Evolutionary conservation across 306 rosid species (phyloP).

Genomic region (Begonia fuchsioides): DNA sequence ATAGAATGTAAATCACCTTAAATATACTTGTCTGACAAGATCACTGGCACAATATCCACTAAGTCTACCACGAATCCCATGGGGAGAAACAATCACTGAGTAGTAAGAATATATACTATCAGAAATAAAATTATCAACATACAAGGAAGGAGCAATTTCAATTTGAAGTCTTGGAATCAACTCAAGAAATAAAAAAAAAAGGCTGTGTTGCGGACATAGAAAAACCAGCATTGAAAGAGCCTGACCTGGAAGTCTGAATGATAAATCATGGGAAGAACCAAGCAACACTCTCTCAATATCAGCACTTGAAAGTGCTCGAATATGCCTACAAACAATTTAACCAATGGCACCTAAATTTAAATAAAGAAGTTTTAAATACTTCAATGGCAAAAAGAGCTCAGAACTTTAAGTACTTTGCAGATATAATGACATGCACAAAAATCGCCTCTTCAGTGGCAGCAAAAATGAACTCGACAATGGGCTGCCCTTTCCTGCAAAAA

Average conservation of each 20-base stretch:
- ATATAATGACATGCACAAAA: slow-evolving; percentile 63
- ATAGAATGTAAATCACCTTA: slow-evolving; percentile 31
- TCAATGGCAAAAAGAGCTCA: slow-evolving; percentile 3
- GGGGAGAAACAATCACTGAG: slow-evolving; percentile 91
- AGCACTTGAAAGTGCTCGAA: slow-evolving; percentile 51
- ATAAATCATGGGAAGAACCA: slow-evolving; percentile 36
- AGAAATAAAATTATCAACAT: neutral
- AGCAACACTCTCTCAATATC: slow-evolving; percentile 63
- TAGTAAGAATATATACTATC: slow-evolving; percentile 6
- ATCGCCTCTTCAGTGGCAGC: slow-evolving; percentile 89
- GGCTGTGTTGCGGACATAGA: neutral
- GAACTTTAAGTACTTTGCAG: slow-evolving; percentile 52
- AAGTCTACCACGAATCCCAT: slow-evolving; percentile 91
- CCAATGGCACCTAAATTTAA: neutral
- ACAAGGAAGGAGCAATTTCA: neutral
- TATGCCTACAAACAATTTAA: slow-evolving; percentile 42
- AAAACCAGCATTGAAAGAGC: slow-evolving; percentile 10
- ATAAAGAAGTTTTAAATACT: neutral
- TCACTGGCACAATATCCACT: slow-evolving; percentile 89
- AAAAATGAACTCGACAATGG: slow-evolving; percentile 72
- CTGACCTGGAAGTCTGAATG: slow-evolving; percentile 74
- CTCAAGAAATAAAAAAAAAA: no score
- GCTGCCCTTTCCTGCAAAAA: slow-evolving; percentile 79
- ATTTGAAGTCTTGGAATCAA: no score
- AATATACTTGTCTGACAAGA: slow-evolving; percentile 75